Evolutionary conservation across 1,139 yeast genomes (phyloP).

Genomic region (Magnusiomyces tetraspermus): DNA sequence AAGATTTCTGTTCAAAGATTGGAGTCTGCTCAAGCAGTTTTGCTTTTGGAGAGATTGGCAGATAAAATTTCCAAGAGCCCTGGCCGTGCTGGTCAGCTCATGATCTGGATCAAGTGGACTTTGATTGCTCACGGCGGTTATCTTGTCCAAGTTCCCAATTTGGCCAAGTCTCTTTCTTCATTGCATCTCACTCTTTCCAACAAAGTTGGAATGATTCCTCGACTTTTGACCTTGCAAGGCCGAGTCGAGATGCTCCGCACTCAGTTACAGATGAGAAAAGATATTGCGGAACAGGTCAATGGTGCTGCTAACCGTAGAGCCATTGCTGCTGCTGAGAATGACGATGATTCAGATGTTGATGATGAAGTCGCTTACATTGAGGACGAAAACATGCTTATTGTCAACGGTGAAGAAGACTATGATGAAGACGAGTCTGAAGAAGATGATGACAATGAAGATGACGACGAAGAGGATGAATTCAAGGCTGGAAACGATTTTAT

Average conservation of each 20-base stretch:
- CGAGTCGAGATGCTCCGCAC: constrained; percentile 63
- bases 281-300: constrained; percentile 34
- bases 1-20: constrained; percentile 62
- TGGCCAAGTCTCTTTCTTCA: constrained; percentile 58
- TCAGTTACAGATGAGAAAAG: constrained; percentile 59
- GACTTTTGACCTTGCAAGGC: constrained; percentile 75
- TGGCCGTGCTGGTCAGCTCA: constrained; percentile 62
- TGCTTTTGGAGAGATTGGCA: constrained; percentile 70
- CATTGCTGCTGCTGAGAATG: constrained; percentile 30
- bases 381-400: constrained; percentile 40
- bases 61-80: constrained; percentile 69
- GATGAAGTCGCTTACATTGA: constrained; percentile 40
- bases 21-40: constrained; percentile 63
- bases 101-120: constrained; percentile 90
- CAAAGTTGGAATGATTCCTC: constrained; percentile 67
- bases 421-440: constrained; percentile 33
- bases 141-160: constrained; percentile 59
- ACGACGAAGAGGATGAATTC: constrained; percentile 22
- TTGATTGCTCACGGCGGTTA: constrained; percentile 85
- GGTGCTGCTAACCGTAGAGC: constrained; percentile 27
- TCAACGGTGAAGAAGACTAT: constrained; percentile 34
- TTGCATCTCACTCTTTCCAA: constrained; percentile 68
- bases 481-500: constrained; percentile 11
- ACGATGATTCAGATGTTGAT: constrained; percentile 36
- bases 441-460: constrained; percentile 25